Percentiles rank a stretch among this genome's conserved stretches.
Conservation (phyloP, 2,329 filamentous ascomycete species). For the Colletotrichum liaoningense region DNA sequence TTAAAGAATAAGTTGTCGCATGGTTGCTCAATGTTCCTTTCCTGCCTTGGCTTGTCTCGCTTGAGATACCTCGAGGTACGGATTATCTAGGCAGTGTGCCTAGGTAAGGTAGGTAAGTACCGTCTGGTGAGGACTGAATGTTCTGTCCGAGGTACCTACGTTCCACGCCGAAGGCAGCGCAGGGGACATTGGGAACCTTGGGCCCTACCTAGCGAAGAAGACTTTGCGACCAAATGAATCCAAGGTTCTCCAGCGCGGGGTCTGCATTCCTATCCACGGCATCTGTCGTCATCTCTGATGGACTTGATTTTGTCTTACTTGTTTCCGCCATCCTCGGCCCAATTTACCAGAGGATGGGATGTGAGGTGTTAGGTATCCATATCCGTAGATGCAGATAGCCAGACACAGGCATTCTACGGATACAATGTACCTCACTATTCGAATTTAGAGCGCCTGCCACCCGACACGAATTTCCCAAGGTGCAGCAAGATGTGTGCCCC, state of each 20-base stretch:
- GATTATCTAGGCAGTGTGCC: too few relatives aligned
- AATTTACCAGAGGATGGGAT: neutral
- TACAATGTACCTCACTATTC: too few relatives aligned
- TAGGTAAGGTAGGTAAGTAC: too few relatives aligned
- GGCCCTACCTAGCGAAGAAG: too few relatives aligned
- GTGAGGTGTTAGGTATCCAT: too few relatives aligned
- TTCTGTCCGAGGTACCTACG: too few relatives aligned
- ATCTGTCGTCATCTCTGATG: neutral
- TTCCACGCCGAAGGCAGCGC: too few relatives aligned
- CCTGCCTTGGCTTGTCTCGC: neutral
- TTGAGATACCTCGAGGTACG: neutral
- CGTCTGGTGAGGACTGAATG: too few relatives aligned
- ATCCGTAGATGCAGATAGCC: too few relatives aligned
- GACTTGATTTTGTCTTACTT: neutral
- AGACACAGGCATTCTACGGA: too few relatives aligned
- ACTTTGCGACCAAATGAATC: too few relatives aligned
- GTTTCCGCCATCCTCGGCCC: neutral
- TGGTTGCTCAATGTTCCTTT: neutral
- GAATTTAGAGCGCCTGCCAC: neutral
- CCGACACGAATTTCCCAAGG: neutral
- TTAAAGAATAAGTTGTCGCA: neutral
- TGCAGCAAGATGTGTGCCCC: neutral
- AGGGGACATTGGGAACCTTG: too few relatives aligned
- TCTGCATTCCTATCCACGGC: neutral
- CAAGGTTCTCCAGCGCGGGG: neutral